Evolutionary conservation across 108 stramenopile species (phyloP).

Genomic region (Ochromonas danica): DNA sequence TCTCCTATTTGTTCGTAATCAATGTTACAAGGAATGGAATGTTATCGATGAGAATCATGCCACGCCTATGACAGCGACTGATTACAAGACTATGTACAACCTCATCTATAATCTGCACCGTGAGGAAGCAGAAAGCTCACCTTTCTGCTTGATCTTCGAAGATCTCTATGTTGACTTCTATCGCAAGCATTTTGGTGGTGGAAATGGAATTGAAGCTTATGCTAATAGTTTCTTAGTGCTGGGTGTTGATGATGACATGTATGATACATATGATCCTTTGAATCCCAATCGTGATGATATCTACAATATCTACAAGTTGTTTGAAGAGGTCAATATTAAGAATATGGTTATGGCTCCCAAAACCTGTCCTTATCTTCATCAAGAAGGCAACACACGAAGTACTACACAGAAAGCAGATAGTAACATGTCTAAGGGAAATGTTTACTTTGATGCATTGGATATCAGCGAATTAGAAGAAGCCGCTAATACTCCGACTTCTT

Average conservation of each 20-base stretch:
- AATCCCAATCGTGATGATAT: background rate
- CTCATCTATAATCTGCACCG: background rate
- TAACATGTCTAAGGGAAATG: background rate
- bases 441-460: background rate
- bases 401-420: background rate
- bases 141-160: background rate
- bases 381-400: background rate
- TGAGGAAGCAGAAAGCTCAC: background rate
- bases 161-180: background rate
- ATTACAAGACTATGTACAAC: background rate
- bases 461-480: background rate
- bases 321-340: background rate
- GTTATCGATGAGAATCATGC: background rate
- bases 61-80: background rate
- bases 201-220: slow-evolving; percentile 22
- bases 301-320: background rate
- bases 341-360: background rate
- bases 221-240: background rate
- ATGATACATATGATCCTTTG: background rate
- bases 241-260: too few relatives aligned
- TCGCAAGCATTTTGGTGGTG: slow-evolving; percentile 31
- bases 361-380: too few relatives aligned
- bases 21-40: background rate
- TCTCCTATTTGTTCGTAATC: background rate
- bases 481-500: background rate